Percentiles rank a stretch among this genome's conserved stretches.
Evolutionary conservation across 202 grass and related monocot genomes (phyloP).

Genomic region (Saccharum hybrid): DNA sequence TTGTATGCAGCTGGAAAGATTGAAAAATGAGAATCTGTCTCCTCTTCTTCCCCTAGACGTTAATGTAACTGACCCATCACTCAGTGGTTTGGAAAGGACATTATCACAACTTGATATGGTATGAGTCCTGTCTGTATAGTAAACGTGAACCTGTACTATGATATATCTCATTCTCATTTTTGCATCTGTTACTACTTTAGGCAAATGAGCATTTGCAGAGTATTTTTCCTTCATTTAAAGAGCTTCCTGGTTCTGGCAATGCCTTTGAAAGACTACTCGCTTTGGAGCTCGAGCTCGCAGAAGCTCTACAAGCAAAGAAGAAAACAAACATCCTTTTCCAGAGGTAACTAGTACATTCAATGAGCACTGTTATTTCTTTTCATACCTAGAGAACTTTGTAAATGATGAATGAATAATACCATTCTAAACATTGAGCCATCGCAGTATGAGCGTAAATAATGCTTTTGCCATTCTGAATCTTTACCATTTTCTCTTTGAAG

Average conservation of each 20-base stretch:
- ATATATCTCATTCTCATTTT: slow-evolving; percentile 24
- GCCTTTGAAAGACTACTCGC: slow-evolving; percentile 89
- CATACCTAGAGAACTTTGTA: background rate
- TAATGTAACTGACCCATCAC: slow-evolving; percentile 70
- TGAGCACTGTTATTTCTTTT: background rate
- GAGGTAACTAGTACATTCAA: slow-evolving; percentile 57
- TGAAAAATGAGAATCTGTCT: slow-evolving; percentile 78
- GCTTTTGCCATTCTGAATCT: slow-evolving; percentile 12
- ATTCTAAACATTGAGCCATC: background rate
- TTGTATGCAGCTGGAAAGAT: slow-evolving; percentile 76
- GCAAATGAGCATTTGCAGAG: slow-evolving; percentile 87
- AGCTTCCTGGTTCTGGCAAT: slow-evolving; percentile 87
- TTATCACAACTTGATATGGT: slow-evolving; percentile 94
- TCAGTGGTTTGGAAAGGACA: slow-evolving; percentile 73
- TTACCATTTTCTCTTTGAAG: slow-evolving; percentile 7
- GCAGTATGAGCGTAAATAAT: background rate
- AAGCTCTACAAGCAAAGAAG: slow-evolving; percentile 79
- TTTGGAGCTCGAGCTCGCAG: slow-evolving; percentile 88
- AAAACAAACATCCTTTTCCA: slow-evolving; percentile 74
- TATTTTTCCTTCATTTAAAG: slow-evolving; percentile 87
- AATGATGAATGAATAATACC: too few species aligned
- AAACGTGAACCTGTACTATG: slow-evolving; percentile 13
- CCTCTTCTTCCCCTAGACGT: slow-evolving; percentile 67
- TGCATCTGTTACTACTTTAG: slow-evolving; percentile 50
- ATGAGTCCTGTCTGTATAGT: slow-evolving; percentile 34